Evolutionary conservation across 176 grass and related monocot genomes (phyloP).

Genomic region (Oryza brachyantha): DNA sequence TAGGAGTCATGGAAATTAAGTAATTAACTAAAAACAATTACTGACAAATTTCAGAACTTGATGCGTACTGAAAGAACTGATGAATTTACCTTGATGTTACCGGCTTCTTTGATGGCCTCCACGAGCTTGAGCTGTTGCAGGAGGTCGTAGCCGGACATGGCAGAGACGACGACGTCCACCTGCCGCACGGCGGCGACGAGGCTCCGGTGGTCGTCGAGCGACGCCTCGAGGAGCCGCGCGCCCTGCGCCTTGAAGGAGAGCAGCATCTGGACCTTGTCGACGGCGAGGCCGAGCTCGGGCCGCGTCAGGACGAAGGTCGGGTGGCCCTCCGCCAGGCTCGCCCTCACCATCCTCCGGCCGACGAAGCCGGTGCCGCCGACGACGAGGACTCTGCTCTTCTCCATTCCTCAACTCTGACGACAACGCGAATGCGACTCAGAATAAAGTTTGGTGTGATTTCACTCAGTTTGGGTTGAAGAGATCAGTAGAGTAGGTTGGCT

Average conservation of each 20-base stretch:
- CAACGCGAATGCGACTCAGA: too few relatives aligned
- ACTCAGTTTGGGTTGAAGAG: too few relatives aligned
- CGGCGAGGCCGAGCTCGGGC: slow-evolving; percentile 42
- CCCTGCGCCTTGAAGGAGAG: slow-evolving; percentile 58
- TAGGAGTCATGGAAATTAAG: too few relatives aligned
- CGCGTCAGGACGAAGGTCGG: slow-evolving; percentile 43
- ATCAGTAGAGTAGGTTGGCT: too few relatives aligned
- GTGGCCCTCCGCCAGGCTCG: slow-evolving; percentile 49
- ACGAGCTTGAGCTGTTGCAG: slow-evolving; percentile 52
- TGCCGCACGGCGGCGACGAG: slow-evolving; percentile 52
- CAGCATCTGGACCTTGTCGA: slow-evolving; percentile 42
- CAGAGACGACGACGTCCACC: slow-evolving; percentile 63
- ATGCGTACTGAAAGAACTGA: too few relatives aligned
- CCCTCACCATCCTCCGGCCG: slow-evolving; percentile 31
- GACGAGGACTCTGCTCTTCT: slow-evolving; percentile 18
- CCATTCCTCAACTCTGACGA: too few relatives aligned
- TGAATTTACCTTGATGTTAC: slow-evolving; percentile 46
- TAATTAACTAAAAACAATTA: too few relatives aligned
- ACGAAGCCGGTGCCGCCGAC: slow-evolving; percentile 45
- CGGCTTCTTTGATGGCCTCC: slow-evolving; percentile 62
- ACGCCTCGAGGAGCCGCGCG: slow-evolving; percentile 43
- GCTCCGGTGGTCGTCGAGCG: slow-evolving; percentile 37
- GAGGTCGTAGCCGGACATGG: slow-evolving; percentile 25
- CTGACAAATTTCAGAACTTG: too few relatives aligned
- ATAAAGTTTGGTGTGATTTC: too few relatives aligned